Percentiles rank a stretch among this genome's conserved stretches.
phyloP scores from a whole-genome alignment of 2,329 filamentous ascomycete species.

The Hymenoscyphus occultus region DNA sequence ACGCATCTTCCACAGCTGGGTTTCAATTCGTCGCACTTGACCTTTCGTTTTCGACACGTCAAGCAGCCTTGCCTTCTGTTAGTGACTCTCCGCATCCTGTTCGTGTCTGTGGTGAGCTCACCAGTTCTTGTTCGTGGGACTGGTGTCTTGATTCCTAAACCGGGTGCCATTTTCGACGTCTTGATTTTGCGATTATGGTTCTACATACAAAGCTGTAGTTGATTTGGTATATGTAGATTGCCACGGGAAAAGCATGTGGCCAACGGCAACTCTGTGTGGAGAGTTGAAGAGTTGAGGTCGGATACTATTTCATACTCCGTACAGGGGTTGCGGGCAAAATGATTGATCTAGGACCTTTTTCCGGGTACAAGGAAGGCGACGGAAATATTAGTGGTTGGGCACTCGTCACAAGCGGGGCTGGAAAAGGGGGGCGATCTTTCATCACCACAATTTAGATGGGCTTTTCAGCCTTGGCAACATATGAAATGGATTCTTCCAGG shows the following conservation, averaged over 20 bases:
- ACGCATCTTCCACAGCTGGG: slow-evolving; percentile 52
- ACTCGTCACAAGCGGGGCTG: neutral
- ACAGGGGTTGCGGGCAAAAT: neutral
- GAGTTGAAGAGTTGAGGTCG: neutral
- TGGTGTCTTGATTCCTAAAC: slow-evolving; percentile 22
- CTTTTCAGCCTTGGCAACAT: neutral
- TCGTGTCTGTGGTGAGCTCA: slow-evolving; percentile 13
- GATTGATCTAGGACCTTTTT: neutral
- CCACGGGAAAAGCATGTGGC: neutral
- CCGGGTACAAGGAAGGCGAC: neutral
- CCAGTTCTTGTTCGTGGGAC: slow-evolving; percentile 34
- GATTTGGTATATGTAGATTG: neutral
- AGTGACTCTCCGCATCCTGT: neutral
- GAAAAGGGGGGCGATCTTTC: neutral
- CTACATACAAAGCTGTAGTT: neutral
- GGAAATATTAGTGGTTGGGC: neutral
- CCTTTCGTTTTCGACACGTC: slow-evolving; percentile 66
- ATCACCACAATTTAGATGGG: neutral
- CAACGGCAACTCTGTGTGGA: neutral
- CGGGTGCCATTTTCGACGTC: slow-evolving; percentile 29
- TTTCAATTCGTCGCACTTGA: slow-evolving; percentile 69
- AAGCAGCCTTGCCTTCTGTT: slow-evolving; percentile 51
- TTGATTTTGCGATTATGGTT: neutral
- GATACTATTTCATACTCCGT: neutral
- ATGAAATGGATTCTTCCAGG: neutral